phyloP scores from a whole-genome alignment of 2,329 filamentous ascomycete genomes.

The Paecilomyces niveus region DNA sequence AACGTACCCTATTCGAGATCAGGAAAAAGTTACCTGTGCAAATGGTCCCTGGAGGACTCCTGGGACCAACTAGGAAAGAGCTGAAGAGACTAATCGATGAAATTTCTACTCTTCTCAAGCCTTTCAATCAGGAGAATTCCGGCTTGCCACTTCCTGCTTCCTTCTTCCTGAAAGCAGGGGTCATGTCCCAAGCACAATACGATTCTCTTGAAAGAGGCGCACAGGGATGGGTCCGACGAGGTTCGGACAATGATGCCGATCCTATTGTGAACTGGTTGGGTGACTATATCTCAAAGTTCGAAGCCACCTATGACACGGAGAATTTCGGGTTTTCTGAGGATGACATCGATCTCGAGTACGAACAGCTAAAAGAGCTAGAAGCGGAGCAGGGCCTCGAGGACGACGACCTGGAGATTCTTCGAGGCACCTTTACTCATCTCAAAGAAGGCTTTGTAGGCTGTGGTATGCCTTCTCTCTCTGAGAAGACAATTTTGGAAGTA shows the following conservation, averaged over 20 bases:
- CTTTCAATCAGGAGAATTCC: conserved; percentile 30
- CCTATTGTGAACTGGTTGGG: conserved; percentile 53
- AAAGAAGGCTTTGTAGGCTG: conserved; percentile 33
- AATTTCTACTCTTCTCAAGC: conserved; percentile 36
- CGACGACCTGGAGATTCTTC: conserved; percentile 48
- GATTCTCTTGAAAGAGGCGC: conserved; percentile 52
- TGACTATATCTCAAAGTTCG: conserved; percentile 41
- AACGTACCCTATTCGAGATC: conserved; percentile 60
- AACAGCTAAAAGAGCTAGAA: conserved; percentile 55
- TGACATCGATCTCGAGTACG: conserved; percentile 55
- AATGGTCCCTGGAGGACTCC: conserved; percentile 34
- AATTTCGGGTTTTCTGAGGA: conserved; percentile 50
- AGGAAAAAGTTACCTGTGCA: conserved; percentile 29
- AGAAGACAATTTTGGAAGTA: conserved; percentile 27
- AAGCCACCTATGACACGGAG: conserved; percentile 39
- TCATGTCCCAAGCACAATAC: conserved; percentile 59
- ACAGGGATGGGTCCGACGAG: conserved; percentile 33
- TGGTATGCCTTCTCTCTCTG: conserved; percentile 6
- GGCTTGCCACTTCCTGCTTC: conserved; percentile 46
- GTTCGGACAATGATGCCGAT: conserved; percentile 18
- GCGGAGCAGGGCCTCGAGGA: conserved; percentile 49
- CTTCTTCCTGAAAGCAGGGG: conserved; percentile 45
- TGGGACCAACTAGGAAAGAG: conserved; percentile 30
- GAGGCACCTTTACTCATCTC: conserved; percentile 39
- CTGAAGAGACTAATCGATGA: conserved; percentile 38